Base-by-base conservation (phyloP, 2,329 filamentous ascomycete species). In the Penicillium sp. region DNA sequence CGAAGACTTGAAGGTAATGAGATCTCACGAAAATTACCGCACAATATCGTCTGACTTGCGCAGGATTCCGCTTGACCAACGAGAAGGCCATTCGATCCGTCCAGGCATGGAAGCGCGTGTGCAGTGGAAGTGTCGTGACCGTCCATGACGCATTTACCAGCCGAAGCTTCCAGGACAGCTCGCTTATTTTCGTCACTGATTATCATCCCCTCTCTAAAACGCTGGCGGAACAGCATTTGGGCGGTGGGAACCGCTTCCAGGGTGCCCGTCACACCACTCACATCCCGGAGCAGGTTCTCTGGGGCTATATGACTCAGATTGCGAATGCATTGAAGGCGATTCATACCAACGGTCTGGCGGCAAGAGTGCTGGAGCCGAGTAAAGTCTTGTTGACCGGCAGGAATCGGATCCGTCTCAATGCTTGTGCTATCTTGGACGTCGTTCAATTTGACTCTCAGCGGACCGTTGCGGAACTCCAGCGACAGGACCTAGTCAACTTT, bases 141-240 rank as follows among this genome's bases (percentile, higher is more conserved):
- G 81, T 95, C 7, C 84, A 95, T 60, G 89, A 96, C 68, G 89
- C 88, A 0, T 98, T 98, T 62, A 98, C 93, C 0, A 94, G 89
- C 10, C 78, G 89, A 51, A 87, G 86, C 22, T 98, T 98, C 67
- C 88, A 89, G 45, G 93, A 97, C 66, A 95, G 88, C 69, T 97
- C 93, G 3, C 78, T 98, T 44, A 86, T 98, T 40, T 86, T 98
- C 61, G 89, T 95, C 20, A 93, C 89, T 51, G 89, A 95, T 66
- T 98, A 95, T 63, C 87, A 93, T 61, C 91, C 93, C 1, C 77
- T 93, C 16, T 88, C 91, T 2, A 94, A 93, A 68, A 95, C 91
- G 0, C 77, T 98, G 20, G 81, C 85, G 27, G 91, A 97, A 62
- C 81, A 87, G 59, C 87, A 96, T 46, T 56, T 74, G 39, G 66